Percentiles rank a stretch among this genome's conserved stretches.
Conservation (phyloP, 331 rosid genomes). For the Rosa hybrid region DNA sequence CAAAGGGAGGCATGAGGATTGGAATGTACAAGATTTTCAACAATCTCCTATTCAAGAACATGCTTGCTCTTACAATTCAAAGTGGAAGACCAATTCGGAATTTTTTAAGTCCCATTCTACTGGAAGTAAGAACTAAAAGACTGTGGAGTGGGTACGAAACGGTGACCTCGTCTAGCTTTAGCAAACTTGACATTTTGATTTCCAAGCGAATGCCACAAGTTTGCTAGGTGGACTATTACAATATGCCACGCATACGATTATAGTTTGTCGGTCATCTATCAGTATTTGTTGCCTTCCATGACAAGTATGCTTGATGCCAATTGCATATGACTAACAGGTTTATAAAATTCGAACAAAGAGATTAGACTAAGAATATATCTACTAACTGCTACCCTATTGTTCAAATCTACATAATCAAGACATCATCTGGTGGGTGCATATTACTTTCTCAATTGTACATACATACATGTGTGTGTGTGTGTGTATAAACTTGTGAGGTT, state of each 20-base stretch:
- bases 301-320: background rate
- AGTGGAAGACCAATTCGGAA: constrained; percentile 10
- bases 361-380: background rate
- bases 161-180: constrained; percentile 10
- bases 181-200: constrained; percentile 3
- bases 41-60: constrained; percentile 10
- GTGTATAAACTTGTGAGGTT: too few species aligned
- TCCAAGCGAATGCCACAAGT: background rate
- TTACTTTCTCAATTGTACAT: background rate
- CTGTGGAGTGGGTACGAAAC: constrained; percentile 21
- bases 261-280: background rate
- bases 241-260: background rate
- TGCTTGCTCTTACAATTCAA: constrained; percentile 4
- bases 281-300: constrained; percentile 15
- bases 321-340: background rate
- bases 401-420: background rate
- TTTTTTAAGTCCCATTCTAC: constrained; percentile 2
- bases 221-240: background rate
- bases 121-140: background rate
- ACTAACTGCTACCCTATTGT: background rate
- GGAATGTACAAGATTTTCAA: constrained; percentile 23
- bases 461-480: too few species aligned
- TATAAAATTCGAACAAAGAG: background rate
- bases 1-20: constrained; percentile 10
- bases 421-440: background rate